Evolutionary conservation across 257 asterid species (phyloP), one percentile per base, ranked within the genome.

Genomic region (Cordia subcordata): DNA sequence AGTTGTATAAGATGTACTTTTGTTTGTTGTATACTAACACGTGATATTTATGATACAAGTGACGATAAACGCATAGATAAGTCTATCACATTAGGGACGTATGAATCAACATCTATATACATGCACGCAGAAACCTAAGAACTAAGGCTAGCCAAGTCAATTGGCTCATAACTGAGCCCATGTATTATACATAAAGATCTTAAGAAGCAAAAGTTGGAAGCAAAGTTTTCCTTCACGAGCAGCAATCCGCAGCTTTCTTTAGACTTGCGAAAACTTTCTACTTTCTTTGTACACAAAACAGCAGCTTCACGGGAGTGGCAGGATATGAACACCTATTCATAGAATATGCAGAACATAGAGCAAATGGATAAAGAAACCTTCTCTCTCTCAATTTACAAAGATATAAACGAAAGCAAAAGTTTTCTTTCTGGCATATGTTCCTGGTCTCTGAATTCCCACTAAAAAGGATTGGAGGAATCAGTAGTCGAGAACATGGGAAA

Each of bases 401-500:
- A 1, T 27, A 27, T 1, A 27, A 27, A 27, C 35, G 10, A 42
- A 42, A 42, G 15, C 33, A 57, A 61, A 69, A 69, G 68, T 55
- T 44, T 49, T 54, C 56, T 56, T 45, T 53, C 63, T 54, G 10
- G 17, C 40, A 58, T 52, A 51, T 61, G 33, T 59, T 49, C 60
- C 65, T 66, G 59, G 67, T n/a, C n/a, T n/a, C 27, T 58, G 52
- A 51, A 51, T 38, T 56, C 63, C 66, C 55, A 60, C 60, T 55
- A 46, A 70, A 72, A 53, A 27, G 23, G 53, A 66, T 14, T 9
- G 0, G 57, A 46, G 54, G 55, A 59, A 58, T 62, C 66, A 38
- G 49, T 17, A 1, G 6, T 6, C 35, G 6, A 27, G 4, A 37
- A 62, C 65, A 32, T 19, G 55, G 57, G 17, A 17, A 46, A 46